Percentiles rank a stretch among this genome's conserved stretches.
Conservation (phyloP, 768 basidiomycete genomes). For the Flagelloscypha sp. region DNA sequence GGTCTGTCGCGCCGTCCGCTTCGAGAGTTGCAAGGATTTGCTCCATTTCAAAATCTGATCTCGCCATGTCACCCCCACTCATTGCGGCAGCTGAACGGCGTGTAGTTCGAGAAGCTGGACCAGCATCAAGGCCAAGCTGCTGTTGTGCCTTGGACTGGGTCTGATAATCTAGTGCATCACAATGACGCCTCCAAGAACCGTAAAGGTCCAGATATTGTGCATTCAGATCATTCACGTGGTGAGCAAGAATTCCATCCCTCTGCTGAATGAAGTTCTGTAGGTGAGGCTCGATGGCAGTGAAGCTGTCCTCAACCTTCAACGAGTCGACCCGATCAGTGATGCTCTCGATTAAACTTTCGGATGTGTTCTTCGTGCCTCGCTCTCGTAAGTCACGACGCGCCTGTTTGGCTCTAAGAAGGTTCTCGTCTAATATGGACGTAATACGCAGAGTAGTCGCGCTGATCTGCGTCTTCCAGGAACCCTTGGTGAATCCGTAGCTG, state of each 20-base stretch:
- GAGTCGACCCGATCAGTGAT: too few relatives aligned
- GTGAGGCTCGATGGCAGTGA: too few relatives aligned
- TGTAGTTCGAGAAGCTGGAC: constrained; percentile 48
- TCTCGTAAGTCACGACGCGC: too few relatives aligned
- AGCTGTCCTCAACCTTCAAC: too few relatives aligned
- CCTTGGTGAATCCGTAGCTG: too few relatives aligned
- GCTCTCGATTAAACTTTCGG: too few relatives aligned
- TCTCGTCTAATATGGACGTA: too few relatives aligned
- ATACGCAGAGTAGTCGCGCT: too few relatives aligned
- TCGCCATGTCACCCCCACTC: constrained; percentile 86
- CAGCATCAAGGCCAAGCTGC: constrained; percentile 30
- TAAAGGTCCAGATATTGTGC: constrained; percentile 1
- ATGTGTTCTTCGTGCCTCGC: too few relatives aligned
- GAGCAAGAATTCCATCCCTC: constrained; percentile 4
- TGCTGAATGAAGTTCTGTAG: too few relatives aligned
- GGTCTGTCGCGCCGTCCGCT: constrained; percentile 89
- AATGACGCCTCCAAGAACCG: constrained; percentile 32
- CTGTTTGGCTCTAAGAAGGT: too few relatives aligned
- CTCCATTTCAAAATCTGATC: constrained; percentile 94
- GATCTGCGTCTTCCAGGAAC: too few relatives aligned
- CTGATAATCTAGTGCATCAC: constrained; percentile 57
- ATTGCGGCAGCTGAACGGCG: constrained; percentile 62
- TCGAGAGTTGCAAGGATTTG: constrained; percentile 93
- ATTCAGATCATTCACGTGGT: neutral
- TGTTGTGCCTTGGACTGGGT: constrained; percentile 34